Base-by-base conservation (phyloP, 768 basidiomycete species). In the Boletus rex-veris region DNA sequence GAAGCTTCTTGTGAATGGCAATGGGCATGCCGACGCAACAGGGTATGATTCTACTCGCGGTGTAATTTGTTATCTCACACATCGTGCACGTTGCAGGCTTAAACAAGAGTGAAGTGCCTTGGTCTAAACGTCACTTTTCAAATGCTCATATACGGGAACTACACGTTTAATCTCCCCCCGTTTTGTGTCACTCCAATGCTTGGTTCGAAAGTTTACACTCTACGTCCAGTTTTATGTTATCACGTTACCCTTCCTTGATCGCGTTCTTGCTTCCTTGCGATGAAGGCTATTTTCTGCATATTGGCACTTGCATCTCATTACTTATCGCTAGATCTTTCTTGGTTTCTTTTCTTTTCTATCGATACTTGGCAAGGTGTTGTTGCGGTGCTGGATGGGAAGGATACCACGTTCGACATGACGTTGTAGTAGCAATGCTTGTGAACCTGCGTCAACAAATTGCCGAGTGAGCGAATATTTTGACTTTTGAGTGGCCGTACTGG, bases 21-120 rank as follows among this genome's bases (percentile, higher is more conserved):
- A 81, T 67, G 73, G 80, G 49, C 65, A 73, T 38, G 76, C 76
- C 30, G 73, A 73, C 51, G 70, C 68, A 30, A 64, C 64, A 52
- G 68, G 63, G 71, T 74, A 58, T 16, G 69, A 47, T 37, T 28
- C 5, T 30, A 38, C 37, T 37, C n/a, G 36, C 41, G 31, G 3
- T 18, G 15, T 18, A 8, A 21, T 21, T 28, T n/a, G 16, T 24
- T 30, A 35, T 52, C 54, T 61, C 18, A 53, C 30, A 5, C 37
- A 15, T 47, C 16, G 31, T 11, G 50, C n/a, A 19, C 45, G 10
- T 47, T 41, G 42, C 49, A 75, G 74, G 28, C 53, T 68, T 48
- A 75, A 75, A 58, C 59, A 59, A 44, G 72, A 75, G 48, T 75
- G 57, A 71, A 48, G 21, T 43, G 12, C 8, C 19, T 3, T 11